Base-by-base conservation (phyloP, 768 basidiomycete species). In the Cystobasidium onofrii region DNA sequence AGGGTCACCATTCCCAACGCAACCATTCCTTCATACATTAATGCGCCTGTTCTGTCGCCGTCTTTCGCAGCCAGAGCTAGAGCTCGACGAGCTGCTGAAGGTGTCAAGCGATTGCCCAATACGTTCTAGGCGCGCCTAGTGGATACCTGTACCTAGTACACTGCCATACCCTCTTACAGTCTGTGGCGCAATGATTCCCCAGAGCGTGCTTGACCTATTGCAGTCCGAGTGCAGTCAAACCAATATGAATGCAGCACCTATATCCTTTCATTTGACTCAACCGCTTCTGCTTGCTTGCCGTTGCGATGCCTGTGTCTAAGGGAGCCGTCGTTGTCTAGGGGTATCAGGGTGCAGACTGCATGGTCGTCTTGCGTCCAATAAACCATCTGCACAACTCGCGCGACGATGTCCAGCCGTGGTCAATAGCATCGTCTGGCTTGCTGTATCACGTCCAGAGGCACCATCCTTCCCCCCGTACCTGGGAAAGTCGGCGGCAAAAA, bases 1-100 rank as follows among this genome's bases (percentile, higher is more conserved):
- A 80, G 87, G 50, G 82, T 88, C 0, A 88, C 87, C 1, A 81
- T 88, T 7, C 84, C 87, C 0, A 43, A 29, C 20, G 66, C 67
- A 10, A 50, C 65, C 13, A 67, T 67, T 67, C 65, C 65, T 12
- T 25, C 43, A 17, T 67, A 27, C 65, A 43, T 67, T 36, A 25
- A 67, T 54, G 50, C 43, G 31, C 63, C 63, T 64, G 44, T 27
- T 23, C 65, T 67, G 3, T 31, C 43, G 27, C 65, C 65, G 23
- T 67, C 65, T 2, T 41, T 33, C 17, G 41, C 41, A 23, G 65
- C 65, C 12, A 41, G 65, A 46, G 65, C 65, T 9, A 43, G 65
- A 27, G 63, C 63, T 39, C 63, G 63, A 6, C 63, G 63, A 18
- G 10, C 57, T 17, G 57, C 57, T 29, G 25, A 60, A 27, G 57